These are phyloP conservation scores for Delonix regia DNA, from an alignment of 306 rosid species.

Conservation along the genomic window DNA sequence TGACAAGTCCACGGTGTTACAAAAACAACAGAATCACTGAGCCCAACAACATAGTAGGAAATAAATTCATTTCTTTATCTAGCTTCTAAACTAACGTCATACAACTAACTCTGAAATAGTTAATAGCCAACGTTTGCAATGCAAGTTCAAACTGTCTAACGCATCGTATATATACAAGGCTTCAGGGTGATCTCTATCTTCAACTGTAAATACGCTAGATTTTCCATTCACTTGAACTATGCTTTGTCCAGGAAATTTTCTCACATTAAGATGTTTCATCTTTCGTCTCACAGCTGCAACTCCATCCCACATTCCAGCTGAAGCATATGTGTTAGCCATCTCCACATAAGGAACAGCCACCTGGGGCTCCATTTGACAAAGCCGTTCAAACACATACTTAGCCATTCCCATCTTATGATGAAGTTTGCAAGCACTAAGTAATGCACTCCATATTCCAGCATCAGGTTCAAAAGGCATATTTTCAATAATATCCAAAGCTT, in stretches of 20 bases:
- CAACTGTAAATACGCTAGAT: slow-evolving; percentile 56
- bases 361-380: slow-evolving; percentile 57
- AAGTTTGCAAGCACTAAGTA: slow-evolving; percentile 72
- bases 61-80: slow-evolving; percentile 22
- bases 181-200: slow-evolving; percentile 61
- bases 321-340: slow-evolving; percentile 74
- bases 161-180: slow-evolving; percentile 48
- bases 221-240: slow-evolving; percentile 55
- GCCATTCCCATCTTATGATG: slow-evolving; percentile 54
- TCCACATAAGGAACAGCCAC: slow-evolving; percentile 61
- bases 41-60: neutral
- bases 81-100: slow-evolving; percentile 4
- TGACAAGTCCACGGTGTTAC: neutral
- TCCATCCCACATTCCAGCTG: slow-evolving; percentile 65
- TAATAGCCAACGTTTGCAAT: too few relatives aligned
- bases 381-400: slow-evolving; percentile 42
- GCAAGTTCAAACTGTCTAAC: slow-evolving; percentile 48
- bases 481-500: slow-evolving; percentile 60
- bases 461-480: slow-evolving; percentile 64
- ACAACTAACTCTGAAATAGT: too few relatives aligned
- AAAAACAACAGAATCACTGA: neutral
- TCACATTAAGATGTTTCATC: slow-evolving; percentile 60
- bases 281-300: slow-evolving; percentile 60
- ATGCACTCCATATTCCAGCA: slow-evolving; percentile 68
- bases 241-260: slow-evolving; percentile 69